phyloP scores from a whole-genome alignment of 257 asterid species.

The Solanum stenotomum region DNA sequence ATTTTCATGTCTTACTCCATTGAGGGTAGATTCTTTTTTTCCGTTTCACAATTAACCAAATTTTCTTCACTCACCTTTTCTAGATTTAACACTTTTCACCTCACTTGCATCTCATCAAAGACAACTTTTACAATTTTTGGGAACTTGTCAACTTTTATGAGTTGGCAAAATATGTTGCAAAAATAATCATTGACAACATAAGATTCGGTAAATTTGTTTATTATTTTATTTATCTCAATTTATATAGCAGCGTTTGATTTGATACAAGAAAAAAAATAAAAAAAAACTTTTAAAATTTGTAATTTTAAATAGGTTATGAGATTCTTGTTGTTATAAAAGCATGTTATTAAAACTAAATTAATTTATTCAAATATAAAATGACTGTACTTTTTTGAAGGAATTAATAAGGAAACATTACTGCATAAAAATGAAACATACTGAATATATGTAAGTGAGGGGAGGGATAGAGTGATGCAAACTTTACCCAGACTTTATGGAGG shows the following conservation, averaged over 20 bases:
- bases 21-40: not conserved
- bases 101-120: not conserved
- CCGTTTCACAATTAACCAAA: not conserved
- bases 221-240: not conserved
- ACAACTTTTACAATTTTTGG: not conserved
- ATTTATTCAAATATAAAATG: not conserved
- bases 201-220: not conserved
- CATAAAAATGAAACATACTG: not conserved
- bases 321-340: not conserved
- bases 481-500: not conserved
- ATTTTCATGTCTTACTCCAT: not conserved
- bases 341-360: not conserved
- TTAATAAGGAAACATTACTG: not conserved
- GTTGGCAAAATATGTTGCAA: not conserved
- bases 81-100: not conserved
- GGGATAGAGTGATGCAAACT: not conserved
- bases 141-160: not conserved
- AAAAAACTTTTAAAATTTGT: not conserved
- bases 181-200: not conserved
- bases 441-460: no score
- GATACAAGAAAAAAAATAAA: not conserved
- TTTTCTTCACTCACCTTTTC: not conserved
- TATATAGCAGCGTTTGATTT: not conserved
- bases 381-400: not conserved
- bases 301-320: not conserved